These are phyloP conservation scores for Coemansia sp. DNA, from an alignment of 192 early-diverging fungal species.

Conservation along the genomic window DNA sequence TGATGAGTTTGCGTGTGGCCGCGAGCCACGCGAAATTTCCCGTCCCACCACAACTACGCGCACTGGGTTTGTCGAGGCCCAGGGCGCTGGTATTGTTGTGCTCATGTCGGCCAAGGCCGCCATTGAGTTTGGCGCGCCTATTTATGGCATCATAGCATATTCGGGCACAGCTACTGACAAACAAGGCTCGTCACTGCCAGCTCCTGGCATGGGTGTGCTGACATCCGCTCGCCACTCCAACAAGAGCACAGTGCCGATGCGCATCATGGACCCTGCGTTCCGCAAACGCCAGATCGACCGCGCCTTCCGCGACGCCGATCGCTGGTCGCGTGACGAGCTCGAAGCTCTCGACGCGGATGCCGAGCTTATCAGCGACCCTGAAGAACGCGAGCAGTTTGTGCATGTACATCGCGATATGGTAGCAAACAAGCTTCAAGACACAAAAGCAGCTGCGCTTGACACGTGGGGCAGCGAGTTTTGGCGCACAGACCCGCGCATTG, in stretches of 20 bases:
- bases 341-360: neutral
- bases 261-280: conserved; percentile 77
- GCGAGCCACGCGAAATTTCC: conserved; percentile 86
- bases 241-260: conserved; percentile 24
- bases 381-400: neutral
- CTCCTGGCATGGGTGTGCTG: conserved; percentile 91
- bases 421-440: conserved; percentile 45
- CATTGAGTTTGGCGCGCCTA: conserved; percentile 87
- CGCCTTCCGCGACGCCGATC: conserved; percentile 12
- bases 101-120: conserved; percentile 87
- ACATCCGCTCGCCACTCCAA: conserved; percentile 76
- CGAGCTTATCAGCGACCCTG: neutral
- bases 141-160: conserved; percentile 85
- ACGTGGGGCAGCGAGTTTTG: conserved; percentile 87
- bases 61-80: conserved; percentile 93
- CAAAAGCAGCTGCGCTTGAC: conserved; percentile 65
- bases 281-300: conserved; percentile 71
- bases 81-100: conserved; percentile 88
- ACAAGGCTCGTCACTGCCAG: conserved; percentile 89
- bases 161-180: conserved; percentile 93
- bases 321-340: conserved; percentile 22
- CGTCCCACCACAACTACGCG: conserved; percentile 85
- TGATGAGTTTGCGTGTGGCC: conserved; percentile 79
- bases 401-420: neutral
- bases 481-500: conserved; percentile 66